Evolutionary conservation across 2,329 filamentous ascomycete species (phyloP).

Genomic region (Curvularia verruculosa): DNA sequence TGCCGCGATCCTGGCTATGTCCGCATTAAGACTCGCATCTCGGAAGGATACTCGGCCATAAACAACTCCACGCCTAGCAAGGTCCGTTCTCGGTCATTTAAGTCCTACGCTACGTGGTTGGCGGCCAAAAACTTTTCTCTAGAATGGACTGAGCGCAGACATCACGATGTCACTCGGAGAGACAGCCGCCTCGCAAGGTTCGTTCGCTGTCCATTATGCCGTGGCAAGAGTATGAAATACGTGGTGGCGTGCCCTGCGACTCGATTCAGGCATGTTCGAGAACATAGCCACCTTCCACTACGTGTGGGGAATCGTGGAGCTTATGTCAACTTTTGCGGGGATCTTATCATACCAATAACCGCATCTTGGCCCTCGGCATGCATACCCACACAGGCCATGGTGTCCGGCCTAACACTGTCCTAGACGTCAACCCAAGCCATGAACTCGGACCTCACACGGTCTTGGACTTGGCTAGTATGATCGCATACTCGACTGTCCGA

Average conservation of each 20-base stretch:
- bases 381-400: constrained; percentile 22
- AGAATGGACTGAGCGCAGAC: constrained; percentile 7
- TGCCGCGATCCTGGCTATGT: constrained; percentile 14
- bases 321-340: constrained; percentile 26
- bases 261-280: constrained; percentile 18
- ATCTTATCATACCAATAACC: constrained; percentile 23
- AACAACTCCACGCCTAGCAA: constrained; percentile 15
- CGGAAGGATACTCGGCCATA: constrained; percentile 36
- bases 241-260: constrained; percentile 19
- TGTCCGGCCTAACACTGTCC: constrained; percentile 8
- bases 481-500: constrained; percentile 18
- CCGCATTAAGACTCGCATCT: constrained; percentile 20
- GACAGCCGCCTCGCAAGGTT: constrained; percentile 15
- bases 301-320: constrained; percentile 28
- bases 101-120: constrained; percentile 15
- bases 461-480: constrained; percentile 20
- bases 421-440: constrained; percentile 19
- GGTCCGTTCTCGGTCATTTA: constrained; percentile 27
- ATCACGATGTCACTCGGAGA: constrained; percentile 7
- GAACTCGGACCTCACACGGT: constrained; percentile 18
- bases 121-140: constrained; percentile 16
- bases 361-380: constrained; percentile 19
- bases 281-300: constrained; percentile 22
- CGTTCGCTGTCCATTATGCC: constrained; percentile 1
- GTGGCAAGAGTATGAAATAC: neutral